A percentile compares a stretch with the other conserved stretches of the same genome.
Evolutionary conservation across 2,329 filamentous ascomycete species (phyloP).

Genomic region (Shiraia sp.): DNA sequence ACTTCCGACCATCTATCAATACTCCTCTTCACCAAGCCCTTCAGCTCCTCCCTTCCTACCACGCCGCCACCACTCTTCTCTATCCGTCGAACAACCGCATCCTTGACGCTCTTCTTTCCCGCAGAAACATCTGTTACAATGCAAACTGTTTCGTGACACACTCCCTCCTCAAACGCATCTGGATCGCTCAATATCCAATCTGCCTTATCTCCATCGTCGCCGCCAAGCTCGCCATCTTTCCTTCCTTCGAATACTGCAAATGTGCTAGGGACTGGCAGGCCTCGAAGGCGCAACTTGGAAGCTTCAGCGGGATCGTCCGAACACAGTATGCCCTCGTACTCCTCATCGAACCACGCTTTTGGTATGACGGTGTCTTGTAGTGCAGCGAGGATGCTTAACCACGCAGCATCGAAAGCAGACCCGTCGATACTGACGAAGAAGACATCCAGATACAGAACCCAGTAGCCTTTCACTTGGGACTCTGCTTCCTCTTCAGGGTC

Average conservation of each 20-base stretch:
- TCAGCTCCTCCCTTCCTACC: conserved; percentile 67
- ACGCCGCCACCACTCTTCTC: conserved; percentile 82
- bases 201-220: conserved; percentile 49
- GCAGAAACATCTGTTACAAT: conserved; percentile 70
- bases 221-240: neutral
- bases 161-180: conserved; percentile 83
- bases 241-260: conserved; percentile 69
- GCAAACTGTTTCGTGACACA: conserved; percentile 82
- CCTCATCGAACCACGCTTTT: conserved; percentile 78
- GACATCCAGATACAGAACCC: conserved; percentile 94
- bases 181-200: conserved; percentile 83
- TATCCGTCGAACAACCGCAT: conserved; percentile 70
- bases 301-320: conserved; percentile 62
- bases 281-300: conserved; percentile 61
- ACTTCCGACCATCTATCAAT: conserved; percentile 67
- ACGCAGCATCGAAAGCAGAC: conserved; percentile 88
- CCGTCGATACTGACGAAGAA: conserved; percentile 92
- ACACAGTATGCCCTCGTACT: conserved; percentile 79
- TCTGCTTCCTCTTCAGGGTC: conserved; percentile 53
- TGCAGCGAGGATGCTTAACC: conserved; percentile 81
- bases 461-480: conserved; percentile 77
- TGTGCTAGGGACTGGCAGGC: conserved; percentile 75
- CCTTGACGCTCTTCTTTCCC: conserved; percentile 66
- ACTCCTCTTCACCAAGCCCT: conserved; percentile 62
- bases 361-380: conserved; percentile 78